Base-by-base conservation (phyloP, 179 eudicot species). In the Heliamphora pulchella region DNA sequence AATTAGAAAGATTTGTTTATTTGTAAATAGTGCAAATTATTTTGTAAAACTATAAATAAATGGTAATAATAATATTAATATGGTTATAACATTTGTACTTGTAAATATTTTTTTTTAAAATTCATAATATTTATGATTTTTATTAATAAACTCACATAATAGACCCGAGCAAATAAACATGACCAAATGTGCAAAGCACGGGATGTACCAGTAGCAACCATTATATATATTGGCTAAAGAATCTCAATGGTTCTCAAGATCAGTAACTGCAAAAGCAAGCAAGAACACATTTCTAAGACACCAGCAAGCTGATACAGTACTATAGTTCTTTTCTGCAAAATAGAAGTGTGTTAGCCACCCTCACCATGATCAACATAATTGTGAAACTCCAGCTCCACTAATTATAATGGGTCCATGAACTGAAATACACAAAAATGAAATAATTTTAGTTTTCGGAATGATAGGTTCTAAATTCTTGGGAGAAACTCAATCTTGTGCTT, bases 381-480 rank as follows among this genome's bases (percentile, higher is more conserved):
- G 88, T 81, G 68, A 89, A 87, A 59, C 85, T 61, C 88, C 91
- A 8, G 89, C 80, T 75, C 89, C 92, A 75, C 86, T 84, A 62
- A 92, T 48, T 76, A 93, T 46, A 80, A 93, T 76, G 0, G 97
- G 98, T 44, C 85, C 76, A 89, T 22, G 46, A 93, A 93, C 98
- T 95, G 91, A 78, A 70, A 79, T 39, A 64, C 9, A 77, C 65
- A 74, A 57, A n/a, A 1, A 48, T 43, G 31, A 50, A 18, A 47
- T 3, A 46, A 18, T 22, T 20, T 48, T 71, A 18, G n/a, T 3
- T 72, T 51, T 8, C 10, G 72, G 76, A 10, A 72, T 53, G 44
- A 53, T 8, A 20, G 8, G 41, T 20, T 64, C 22, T 22, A 8
- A 64, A 11, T 64, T 7, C 39, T 20, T 20, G 68, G 43, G 7